Percentiles rank a stretch among this genome's conserved stretches.
These are phyloP conservation scores for Hypoxylon sp. DNA, from an alignment of 2,329 filamentous ascomycete genomes.

Conservation along the genomic window DNA sequence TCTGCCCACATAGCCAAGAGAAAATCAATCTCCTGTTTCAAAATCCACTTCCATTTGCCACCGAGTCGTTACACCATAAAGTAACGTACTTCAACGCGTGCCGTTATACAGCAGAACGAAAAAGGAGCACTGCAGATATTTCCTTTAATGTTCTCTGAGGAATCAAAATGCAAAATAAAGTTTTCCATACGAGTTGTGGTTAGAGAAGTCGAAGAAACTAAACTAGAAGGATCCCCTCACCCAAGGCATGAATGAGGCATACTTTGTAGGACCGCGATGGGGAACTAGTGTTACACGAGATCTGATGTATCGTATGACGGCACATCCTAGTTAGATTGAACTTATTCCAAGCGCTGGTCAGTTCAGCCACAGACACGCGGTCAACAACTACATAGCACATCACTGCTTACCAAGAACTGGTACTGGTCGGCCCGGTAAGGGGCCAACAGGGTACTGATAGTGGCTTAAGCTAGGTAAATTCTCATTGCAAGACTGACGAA, in stretches of 20 bases:
- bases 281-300: background rate
- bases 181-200: background rate
- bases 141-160: no score
- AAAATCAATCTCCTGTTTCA: no score
- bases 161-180: no score
- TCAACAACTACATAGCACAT: background rate
- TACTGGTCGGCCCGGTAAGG: background rate
- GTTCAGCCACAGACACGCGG: background rate
- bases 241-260: no score
- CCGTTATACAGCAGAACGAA: no score
- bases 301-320: background rate
- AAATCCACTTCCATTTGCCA: no score
- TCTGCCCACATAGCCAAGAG: no score
- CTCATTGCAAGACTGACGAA: background rate
- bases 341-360: conserved; percentile 1
- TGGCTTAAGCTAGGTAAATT: background rate
- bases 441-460: background rate
- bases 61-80: no score
- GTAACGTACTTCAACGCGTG: no score
- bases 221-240: background rate
- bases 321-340: background rate
- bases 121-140: background rate
- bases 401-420: background rate
- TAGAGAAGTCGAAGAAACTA: background rate
- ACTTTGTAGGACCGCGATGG: background rate